These are phyloP conservation scores for Backusella mclennaniae DNA, from an alignment of 192 early-diverging fungal species.

Conservation along the genomic window DNA sequence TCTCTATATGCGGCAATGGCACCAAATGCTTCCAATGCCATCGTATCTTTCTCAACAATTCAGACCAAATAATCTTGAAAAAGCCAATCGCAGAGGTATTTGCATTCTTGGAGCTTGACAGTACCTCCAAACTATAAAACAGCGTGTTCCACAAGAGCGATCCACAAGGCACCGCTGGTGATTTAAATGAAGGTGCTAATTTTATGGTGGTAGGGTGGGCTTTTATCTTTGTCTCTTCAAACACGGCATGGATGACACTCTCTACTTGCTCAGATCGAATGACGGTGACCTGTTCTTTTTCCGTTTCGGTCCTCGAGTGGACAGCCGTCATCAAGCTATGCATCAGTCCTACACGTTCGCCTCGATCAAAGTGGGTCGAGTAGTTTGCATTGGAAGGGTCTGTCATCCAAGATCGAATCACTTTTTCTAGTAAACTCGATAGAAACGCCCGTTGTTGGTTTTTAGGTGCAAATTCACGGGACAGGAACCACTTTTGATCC, in stretches of 20 bases:
- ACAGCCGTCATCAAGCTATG: neutral
- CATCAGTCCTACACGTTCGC: neutral
- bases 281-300: neutral
- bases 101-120: slow-evolving; percentile 33
- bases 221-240: neutral
- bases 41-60: slow-evolving; percentile 57
- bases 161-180: slow-evolving; percentile 36
- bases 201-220: slow-evolving; percentile 15
- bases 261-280: slow-evolving; percentile 45
- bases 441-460: slow-evolving; percentile 41
- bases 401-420: slow-evolving; percentile 46
- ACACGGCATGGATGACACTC: slow-evolving; percentile 39
- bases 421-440: slow-evolving; percentile 39
- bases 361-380: slow-evolving; percentile 13
- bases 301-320: neutral
- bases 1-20: slow-evolving; percentile 49
- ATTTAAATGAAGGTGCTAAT: slow-evolving; percentile 37
- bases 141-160: slow-evolving; percentile 58
- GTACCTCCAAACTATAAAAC: slow-evolving; percentile 41
- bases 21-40: slow-evolving; percentile 62
- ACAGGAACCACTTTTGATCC: slow-evolving; percentile 29
- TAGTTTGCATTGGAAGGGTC: slow-evolving; percentile 31
- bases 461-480: slow-evolving; percentile 40
- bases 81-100: slow-evolving; percentile 54
- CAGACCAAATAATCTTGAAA: slow-evolving; percentile 67